Conservation (phyloP, 805 yeast genomes). For the Danielozyma ontarioensis region DNA sequence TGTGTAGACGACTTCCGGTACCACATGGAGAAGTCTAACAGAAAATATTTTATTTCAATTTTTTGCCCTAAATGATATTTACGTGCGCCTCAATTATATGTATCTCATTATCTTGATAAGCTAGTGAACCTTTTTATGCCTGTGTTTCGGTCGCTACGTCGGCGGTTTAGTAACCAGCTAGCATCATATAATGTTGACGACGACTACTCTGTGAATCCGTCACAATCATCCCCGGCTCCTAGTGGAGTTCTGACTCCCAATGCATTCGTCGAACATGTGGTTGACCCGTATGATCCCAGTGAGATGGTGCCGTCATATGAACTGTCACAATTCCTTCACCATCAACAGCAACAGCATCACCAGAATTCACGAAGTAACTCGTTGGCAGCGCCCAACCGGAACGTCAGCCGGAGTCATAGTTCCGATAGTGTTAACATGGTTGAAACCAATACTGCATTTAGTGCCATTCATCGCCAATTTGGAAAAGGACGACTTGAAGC, state of each 20-base stretch:
- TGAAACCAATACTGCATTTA: background rate
- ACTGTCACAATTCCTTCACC: slow-evolving; percentile 29
- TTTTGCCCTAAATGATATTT: too few species aligned
- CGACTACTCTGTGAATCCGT: background rate
- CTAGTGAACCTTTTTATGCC: background rate
- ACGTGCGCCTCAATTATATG: too few species aligned
- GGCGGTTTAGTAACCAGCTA: background rate
- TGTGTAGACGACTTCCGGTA: background rate
- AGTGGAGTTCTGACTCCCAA: background rate
- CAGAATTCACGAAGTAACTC: slow-evolving; percentile 2
- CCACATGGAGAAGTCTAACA: background rate
- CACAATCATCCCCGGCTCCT: background rate
- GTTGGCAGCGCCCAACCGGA: slow-evolving; percentile 1
- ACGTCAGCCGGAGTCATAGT: background rate
- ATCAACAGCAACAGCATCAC: slow-evolving; percentile 11
- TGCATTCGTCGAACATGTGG: background rate
- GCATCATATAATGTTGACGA: background rate
- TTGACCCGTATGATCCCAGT: slow-evolving; percentile 16
- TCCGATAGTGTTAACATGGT: background rate
- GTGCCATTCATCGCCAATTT: slow-evolving; percentile 4
- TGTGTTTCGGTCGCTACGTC: background rate
- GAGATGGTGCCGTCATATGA: slow-evolving; percentile 41
- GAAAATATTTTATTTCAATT: too few species aligned
- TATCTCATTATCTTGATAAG: too few species aligned
- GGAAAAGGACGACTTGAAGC: slow-evolving; percentile 6